Base-by-base conservation (phyloP, 2,329 filamentous ascomycete genomes). In the Aspergillus sp. region DNA sequence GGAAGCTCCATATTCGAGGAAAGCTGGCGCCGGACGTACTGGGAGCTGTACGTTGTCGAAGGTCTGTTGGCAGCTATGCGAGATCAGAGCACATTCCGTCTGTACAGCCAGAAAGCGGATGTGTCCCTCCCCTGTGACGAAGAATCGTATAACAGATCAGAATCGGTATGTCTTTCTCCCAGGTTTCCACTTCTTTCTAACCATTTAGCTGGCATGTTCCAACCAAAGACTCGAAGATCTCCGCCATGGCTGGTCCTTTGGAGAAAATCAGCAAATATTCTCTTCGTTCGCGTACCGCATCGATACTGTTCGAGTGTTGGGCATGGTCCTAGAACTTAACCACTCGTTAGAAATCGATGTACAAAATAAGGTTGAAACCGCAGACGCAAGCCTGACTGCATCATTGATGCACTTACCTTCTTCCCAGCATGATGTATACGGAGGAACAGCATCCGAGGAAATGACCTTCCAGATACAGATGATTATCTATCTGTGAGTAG, bases 21-120 rank as follows among this genome's bases (percentile, higher is more conserved):
- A 65, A 87, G 85, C 62, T 89, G 86, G 82, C 78, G 88, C 10
- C 74, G 89, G 46, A 95, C 88, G 1, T 95, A 88, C 86, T 94
- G 89, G 89, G 87, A 78, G 53, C 57, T 85, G 34, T 90, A 83
- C 59, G 77, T 86, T 9, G 78, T 86, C 9, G 87, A 91, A 57
- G 86, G 84, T 37, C 83, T 91, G 75, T 77, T 91, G 50, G 85
- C 87, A 5, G 86, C 86, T 5, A 81, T 91, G 47, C 12, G 50
- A 7, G 47, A 53, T 9, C 46, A 53, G 37, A 47, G 28, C 34
- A 39, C 44, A 10, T 50, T 53, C 33, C 38, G 39, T 10, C 40
- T 59, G 19, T 49, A 51, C 31, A 40, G 34, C 60, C 73, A 88
- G 6, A 62, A 69, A 3, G 75, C 79, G 6, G 79, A 85, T 49